A percentile compares a stretch with the other conserved stretches of the same genome.
These are phyloP conservation scores for Gryganskiella cystojenkinii DNA, from an alignment of 192 early-diverging fungal species.

Conservation along the genomic window DNA sequence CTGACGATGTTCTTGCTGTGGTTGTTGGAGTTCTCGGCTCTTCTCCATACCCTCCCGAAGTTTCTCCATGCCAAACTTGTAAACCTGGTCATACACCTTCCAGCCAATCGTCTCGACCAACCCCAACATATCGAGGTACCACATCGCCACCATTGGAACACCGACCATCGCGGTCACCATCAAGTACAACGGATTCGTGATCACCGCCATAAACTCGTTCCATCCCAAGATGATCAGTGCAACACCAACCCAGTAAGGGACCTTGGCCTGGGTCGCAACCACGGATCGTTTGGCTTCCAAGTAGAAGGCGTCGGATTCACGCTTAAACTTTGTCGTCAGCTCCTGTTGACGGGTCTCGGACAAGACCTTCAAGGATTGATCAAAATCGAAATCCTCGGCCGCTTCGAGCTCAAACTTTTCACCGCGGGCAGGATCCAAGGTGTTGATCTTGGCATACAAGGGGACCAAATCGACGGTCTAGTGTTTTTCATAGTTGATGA, in stretches of 20 bases:
- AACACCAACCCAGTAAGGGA: constrained; percentile 89
- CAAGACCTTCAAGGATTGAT: constrained; percentile 70
- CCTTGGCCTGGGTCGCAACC: constrained; percentile 85
- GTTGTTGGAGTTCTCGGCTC: constrained; percentile 11
- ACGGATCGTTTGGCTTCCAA: constrained; percentile 97
- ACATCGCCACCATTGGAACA: constrained; percentile 67
- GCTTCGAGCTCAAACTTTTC: constrained; percentile 48
- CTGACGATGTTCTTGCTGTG: constrained; percentile 16
- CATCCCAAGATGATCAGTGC: constrained; percentile 86
- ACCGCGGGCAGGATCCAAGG: constrained; percentile 39
- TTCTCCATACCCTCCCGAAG: constrained; percentile 40
- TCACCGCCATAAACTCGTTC: constrained; percentile 92
- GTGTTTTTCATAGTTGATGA: neutral
- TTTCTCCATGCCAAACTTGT: constrained; percentile 46
- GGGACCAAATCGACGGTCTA: constrained; percentile 71
- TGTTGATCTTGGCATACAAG: constrained; percentile 80
- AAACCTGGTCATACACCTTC: constrained; percentile 50
- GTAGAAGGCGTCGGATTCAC: constrained; percentile 91
- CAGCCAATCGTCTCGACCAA: constrained; percentile 60
- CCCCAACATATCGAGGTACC: constrained; percentile 74
- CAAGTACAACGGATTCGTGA: constrained; percentile 89
- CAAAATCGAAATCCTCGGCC: constrained; percentile 66
- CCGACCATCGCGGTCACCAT: constrained; percentile 70
- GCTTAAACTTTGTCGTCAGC: constrained; percentile 83
- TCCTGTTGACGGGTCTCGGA: constrained; percentile 71